A percentile compares a stretch with the other conserved stretches of the same genome.
These are phyloP conservation scores for Metschnikowia corniflorae DNA, from an alignment of 805 yeast genomes.

Conservation along the genomic window DNA sequence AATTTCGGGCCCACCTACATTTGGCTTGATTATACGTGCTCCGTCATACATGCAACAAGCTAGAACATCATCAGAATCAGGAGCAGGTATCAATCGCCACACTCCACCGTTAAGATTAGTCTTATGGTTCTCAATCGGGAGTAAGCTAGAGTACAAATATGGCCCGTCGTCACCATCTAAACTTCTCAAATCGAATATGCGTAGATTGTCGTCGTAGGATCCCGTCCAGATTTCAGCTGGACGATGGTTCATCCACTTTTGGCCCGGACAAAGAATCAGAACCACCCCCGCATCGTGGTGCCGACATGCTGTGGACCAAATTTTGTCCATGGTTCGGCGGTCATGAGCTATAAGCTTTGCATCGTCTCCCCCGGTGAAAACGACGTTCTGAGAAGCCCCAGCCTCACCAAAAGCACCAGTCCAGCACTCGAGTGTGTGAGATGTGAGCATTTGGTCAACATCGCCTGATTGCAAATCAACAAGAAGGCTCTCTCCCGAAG, in stretches of 20 bases:
- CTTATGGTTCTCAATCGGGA: conserved; percentile 46
- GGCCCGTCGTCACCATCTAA: conserved; percentile 34
- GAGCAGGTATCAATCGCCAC: conserved; percentile 80
- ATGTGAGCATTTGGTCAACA: conserved; percentile 25
- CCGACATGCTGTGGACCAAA: conserved; percentile 43
- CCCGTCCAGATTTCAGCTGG: conserved; percentile 74
- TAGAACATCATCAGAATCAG: conserved; percentile 47
- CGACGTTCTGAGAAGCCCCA: conserved; percentile 50
- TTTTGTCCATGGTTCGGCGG: conserved; percentile 35
- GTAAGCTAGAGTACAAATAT: conserved; percentile 40
- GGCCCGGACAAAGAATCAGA: conserved; percentile 54
- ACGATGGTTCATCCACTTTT: conserved; percentile 40
- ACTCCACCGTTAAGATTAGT: conserved; percentile 86
- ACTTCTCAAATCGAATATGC: conserved; percentile 66
- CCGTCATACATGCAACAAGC: conserved; percentile 97
- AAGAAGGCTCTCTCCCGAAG: conserved; percentile 59
- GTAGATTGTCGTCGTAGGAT: conserved; percentile 80
- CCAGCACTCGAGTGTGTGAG: conserved; percentile 85
- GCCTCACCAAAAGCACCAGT: conserved; percentile 66
- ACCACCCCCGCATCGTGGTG: conserved; percentile 92
- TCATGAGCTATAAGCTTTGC: conserved; percentile 73
- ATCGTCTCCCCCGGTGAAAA: conserved; percentile 93
- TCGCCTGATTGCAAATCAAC: conserved; percentile 27
- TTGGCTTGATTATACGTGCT: conserved; percentile 56
- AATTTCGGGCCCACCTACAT: conserved; percentile 24